Evolutionary conservation across 108 stramenopile genomes (phyloP).

Genomic region (Seminavis robusta): DNA sequence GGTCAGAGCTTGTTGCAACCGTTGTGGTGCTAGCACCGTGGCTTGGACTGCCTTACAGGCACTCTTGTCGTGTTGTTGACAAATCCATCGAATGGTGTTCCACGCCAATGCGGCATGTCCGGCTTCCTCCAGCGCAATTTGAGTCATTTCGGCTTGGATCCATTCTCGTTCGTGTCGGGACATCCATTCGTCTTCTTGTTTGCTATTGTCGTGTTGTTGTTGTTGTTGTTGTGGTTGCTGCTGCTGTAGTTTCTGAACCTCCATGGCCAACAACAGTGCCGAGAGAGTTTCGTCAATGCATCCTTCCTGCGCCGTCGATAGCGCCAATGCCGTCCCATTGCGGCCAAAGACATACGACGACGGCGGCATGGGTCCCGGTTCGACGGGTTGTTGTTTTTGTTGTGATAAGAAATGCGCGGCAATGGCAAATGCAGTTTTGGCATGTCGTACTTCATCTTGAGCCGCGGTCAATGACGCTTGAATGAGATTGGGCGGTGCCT

Average conservation of each 20-base stretch:
- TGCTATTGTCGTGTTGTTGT: slow-evolving; percentile 32
- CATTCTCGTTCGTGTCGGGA: no score
- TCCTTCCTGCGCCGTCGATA: slow-evolving; percentile 50
- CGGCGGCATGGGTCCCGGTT: slow-evolving; percentile 43
- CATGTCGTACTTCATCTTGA: slow-evolving; percentile 59
- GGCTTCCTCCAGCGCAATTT: slow-evolving; percentile 50
- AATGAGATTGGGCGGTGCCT: slow-evolving; percentile 46
- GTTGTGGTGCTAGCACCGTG: no score
- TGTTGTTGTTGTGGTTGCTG: no score
- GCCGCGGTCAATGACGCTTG: slow-evolving; percentile 47
- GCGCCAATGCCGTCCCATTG: slow-evolving; percentile 44
- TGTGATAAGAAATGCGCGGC: slow-evolving; percentile 28
- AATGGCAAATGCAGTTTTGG: slow-evolving; percentile 45
- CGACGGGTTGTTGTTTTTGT: no score
- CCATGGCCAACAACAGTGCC: no score
- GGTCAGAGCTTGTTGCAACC: no score
- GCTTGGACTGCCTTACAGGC: slow-evolving; percentile 36
- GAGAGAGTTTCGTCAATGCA: slow-evolving; percentile 60
- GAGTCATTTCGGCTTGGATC: no score
- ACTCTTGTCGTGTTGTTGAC: slow-evolving; percentile 21
- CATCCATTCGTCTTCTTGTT: slow-evolving; percentile 32
- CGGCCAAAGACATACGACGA: slow-evolving; percentile 31
- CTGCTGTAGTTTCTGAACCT: no score
- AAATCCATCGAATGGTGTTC: slow-evolving; percentile 54
- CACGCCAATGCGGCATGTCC: slow-evolving; percentile 54